A percentile compares a stretch with the other conserved stretches of the same genome.
Evolutionary conservation across 1,139 yeast genomes (phyloP).

Genomic region (Zygosaccharomyces sapae): DNA sequence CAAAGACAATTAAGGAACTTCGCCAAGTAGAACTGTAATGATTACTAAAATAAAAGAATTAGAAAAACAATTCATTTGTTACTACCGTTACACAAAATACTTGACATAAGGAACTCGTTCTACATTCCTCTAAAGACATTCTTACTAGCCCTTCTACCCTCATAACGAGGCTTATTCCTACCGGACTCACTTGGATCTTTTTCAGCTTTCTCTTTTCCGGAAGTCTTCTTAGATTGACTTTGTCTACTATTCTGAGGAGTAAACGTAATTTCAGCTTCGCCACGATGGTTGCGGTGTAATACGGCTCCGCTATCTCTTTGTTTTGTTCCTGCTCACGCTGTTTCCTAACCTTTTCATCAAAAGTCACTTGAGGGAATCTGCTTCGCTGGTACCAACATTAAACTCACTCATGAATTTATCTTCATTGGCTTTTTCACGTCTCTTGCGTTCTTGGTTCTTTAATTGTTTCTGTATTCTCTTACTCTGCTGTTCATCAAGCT

Average conservation of each 20-base stretch:
- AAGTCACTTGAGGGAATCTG: constrained; percentile 25
- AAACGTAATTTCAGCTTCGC: constrained; percentile 86
- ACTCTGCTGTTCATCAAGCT: constrained; percentile 38
- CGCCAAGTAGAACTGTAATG: neutral
- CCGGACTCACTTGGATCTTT: constrained; percentile 49
- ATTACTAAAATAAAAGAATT: neutral
- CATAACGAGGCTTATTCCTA: constrained; percentile 70
- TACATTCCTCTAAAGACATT: constrained; percentile 85
- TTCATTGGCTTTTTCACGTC: constrained; percentile 48
- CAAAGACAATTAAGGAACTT: neutral
- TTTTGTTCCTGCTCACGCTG: constrained; percentile 42
- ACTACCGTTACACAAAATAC: neutral
- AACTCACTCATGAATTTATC: constrained; percentile 55
- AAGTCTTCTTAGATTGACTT: constrained; percentile 6
- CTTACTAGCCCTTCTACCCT: constrained; percentile 88
- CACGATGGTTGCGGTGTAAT: constrained; percentile 72
- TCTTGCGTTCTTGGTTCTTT: constrained; percentile 41
- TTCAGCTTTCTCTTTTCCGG: constrained; percentile 30
- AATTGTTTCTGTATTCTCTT: constrained; percentile 46
- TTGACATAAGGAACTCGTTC: constrained; percentile 9
- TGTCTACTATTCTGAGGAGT: constrained; percentile 45
- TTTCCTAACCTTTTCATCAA: constrained; percentile 42
- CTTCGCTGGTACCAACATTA: constrained; percentile 43
- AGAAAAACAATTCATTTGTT: neutral
- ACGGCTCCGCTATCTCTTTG: constrained; percentile 41